Evolutionary conservation across 78 protist genomes (phyloP).

Genomic region (Chrysochromulina parva): DNA sequence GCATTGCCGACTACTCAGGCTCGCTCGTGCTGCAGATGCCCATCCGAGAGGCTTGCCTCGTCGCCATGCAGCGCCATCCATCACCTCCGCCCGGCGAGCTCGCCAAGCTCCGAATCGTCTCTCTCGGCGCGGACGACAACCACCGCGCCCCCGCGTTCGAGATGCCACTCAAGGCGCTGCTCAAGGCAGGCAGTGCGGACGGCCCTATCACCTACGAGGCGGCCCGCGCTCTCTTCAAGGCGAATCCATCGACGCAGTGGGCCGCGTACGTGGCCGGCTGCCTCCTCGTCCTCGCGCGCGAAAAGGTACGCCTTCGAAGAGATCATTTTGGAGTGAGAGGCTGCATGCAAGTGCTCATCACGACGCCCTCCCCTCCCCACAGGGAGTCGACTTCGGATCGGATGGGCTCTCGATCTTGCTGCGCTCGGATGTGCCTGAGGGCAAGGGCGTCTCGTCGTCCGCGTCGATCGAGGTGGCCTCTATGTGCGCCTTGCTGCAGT

Average conservation of each 20-base stretch:
- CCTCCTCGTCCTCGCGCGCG: background rate
- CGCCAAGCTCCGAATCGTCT: too few relatives aligned
- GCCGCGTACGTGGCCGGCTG: slow-evolving; percentile 10
- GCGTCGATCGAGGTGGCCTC: slow-evolving; percentile 18
- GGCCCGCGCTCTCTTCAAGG: too few relatives aligned
- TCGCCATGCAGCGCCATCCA: background rate
- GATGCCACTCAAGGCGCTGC: too few relatives aligned
- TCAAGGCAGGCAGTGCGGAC: too few relatives aligned
- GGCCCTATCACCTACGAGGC: too few relatives aligned
- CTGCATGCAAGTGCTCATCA: too few relatives aligned
- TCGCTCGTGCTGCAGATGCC: slow-evolving; percentile 30
- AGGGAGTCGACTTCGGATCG: background rate
- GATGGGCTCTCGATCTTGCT: background rate
- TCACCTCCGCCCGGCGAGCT: background rate
- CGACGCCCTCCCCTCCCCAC: too few relatives aligned
- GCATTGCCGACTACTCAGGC: slow-evolving; percentile 26
- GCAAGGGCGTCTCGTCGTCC: background rate
- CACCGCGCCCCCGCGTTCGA: too few relatives aligned
- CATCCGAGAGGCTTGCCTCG: background rate
- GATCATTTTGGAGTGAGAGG: too few relatives aligned
- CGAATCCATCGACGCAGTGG: background rate
- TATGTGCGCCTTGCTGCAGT: background rate
- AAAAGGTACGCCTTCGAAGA: background rate
- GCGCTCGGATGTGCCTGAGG: background rate
- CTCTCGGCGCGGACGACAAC: too few relatives aligned